Conservation (phyloP, 129 eudicot species). For the Arctium minus region DNA sequence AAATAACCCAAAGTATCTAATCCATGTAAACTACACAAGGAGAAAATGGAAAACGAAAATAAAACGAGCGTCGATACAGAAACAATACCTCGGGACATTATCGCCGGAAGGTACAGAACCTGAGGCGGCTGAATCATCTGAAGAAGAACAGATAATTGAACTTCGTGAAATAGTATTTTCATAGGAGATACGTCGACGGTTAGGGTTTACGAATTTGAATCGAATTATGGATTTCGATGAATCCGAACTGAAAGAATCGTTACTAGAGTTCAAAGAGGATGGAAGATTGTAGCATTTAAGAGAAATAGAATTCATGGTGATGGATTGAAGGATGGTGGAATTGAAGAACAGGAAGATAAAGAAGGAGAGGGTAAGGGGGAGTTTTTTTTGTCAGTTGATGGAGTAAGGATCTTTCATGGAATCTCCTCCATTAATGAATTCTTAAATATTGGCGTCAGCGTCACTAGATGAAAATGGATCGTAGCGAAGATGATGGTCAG, state of each 20-base stretch:
- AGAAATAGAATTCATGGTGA: constrained; percentile 40
- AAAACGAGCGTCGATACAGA: background rate
- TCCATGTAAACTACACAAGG: background rate
- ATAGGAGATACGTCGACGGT: background rate
- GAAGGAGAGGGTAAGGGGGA: background rate
- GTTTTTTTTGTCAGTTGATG: constrained; percentile 13
- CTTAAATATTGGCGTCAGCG: background rate
- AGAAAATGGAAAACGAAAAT: background rate
- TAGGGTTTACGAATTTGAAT: constrained; percentile 25
- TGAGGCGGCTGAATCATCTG: constrained; percentile 36
- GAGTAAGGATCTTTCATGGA: background rate
- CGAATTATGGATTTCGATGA: constrained; percentile 22
- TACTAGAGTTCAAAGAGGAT: constrained; percentile 3
- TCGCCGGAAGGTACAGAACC: constrained; percentile 37
- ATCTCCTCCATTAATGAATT: background rate
- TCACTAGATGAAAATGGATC: background rate
- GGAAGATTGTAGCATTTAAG: constrained; percentile 27
- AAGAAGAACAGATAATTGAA: constrained; percentile 27
- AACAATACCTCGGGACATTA: constrained; percentile 40
- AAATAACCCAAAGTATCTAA: background rate
- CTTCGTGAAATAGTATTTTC: constrained; percentile 2
- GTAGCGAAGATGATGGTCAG: background rate
- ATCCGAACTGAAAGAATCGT: background rate
- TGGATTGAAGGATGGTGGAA: background rate
- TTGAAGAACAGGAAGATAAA: background rate